Conservation (phyloP, 2,329 filamentous ascomycete species). For the Zarea fungicola region DNA sequence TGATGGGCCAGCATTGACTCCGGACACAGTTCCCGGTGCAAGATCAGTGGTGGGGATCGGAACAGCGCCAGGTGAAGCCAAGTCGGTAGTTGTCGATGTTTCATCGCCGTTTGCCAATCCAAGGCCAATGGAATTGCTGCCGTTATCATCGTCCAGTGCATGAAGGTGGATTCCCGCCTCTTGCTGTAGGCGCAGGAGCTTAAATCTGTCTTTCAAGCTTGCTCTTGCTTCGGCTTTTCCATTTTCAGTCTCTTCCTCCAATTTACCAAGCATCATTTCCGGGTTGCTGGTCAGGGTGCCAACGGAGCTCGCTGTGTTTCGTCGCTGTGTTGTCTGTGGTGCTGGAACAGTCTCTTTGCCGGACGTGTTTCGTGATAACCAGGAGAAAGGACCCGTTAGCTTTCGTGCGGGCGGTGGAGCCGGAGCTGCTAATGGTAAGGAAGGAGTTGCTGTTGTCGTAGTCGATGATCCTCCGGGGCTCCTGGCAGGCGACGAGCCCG, state of each 20-base stretch:
- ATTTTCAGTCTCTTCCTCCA: conserved; percentile 63
- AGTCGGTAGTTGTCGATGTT: conserved; percentile 24
- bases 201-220: conserved; percentile 74
- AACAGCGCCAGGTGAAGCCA: conserved; percentile 34
- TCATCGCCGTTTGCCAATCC: conserved; percentile 21
- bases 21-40: conserved; percentile 79
- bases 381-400: conserved; percentile 81
- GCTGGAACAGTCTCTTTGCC: conserved; percentile 52
- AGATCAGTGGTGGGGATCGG: conserved; percentile 65
- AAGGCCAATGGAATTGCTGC: conserved; percentile 17
- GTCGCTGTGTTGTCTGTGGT: conserved; percentile 37
- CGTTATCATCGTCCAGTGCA: conserved; percentile 50
- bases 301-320: conserved; percentile 76
- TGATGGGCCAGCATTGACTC: conserved; percentile 70
- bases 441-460: conserved; percentile 32
- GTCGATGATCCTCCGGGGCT: conserved; percentile 31
- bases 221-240: conserved; percentile 47
- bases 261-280: conserved; percentile 69
- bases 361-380: conserved; percentile 67
- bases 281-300: conserved; percentile 75
- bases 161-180: conserved; percentile 54
- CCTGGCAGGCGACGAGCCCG: conserved; percentile 41
- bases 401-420: conserved; percentile 53
- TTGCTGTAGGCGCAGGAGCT: conserved; percentile 68
- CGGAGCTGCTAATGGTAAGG: conserved; percentile 17